Evolutionary conservation across 2,329 filamentous ascomycete species (phyloP).

Genomic region (Nannizziopsis barbatae): DNA sequence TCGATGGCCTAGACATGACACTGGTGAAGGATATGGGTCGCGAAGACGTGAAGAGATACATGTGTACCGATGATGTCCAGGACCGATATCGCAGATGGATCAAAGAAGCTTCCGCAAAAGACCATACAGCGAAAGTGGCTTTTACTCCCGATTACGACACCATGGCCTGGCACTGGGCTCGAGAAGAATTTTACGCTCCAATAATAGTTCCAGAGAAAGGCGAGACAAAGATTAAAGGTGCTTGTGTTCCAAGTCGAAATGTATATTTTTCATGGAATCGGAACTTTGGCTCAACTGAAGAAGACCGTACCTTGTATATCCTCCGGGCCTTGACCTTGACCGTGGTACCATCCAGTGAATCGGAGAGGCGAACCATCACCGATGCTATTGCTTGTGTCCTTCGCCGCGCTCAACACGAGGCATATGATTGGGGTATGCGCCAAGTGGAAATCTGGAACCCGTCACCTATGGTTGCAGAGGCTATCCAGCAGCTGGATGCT

Average conservation of each 20-base stretch:
- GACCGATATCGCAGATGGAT: constrained; percentile 54
- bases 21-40: constrained; percentile 25
- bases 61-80: constrained; percentile 55
- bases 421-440: constrained; percentile 57
- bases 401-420: constrained; percentile 56
- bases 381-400: constrained; percentile 53
- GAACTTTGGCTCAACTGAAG: constrained; percentile 27
- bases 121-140: constrained; percentile 47
- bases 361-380: constrained; percentile 41
- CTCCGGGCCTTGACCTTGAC: constrained; percentile 34
- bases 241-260: constrained; percentile 43
- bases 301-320: constrained; percentile 34
- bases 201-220: constrained; percentile 45
- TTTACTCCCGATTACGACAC: constrained; percentile 57
- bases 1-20: constrained; percentile 21
- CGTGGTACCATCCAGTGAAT: constrained; percentile 28
- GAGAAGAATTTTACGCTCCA: constrained; percentile 66
- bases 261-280: constrained; percentile 35
- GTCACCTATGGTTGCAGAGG: constrained; percentile 40
- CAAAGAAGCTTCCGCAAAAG: constrained; percentile 34
- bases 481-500: constrained; percentile 31
- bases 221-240: constrained; percentile 50
- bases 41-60: constrained; percentile 25
- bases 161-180: constrained; percentile 64
- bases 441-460: constrained; percentile 80